Evolutionary conservation across 129 eudicot genomes (phyloP), one percentile per base, ranked within the genome.

Genomic region (Pittosporum tobira): DNA sequence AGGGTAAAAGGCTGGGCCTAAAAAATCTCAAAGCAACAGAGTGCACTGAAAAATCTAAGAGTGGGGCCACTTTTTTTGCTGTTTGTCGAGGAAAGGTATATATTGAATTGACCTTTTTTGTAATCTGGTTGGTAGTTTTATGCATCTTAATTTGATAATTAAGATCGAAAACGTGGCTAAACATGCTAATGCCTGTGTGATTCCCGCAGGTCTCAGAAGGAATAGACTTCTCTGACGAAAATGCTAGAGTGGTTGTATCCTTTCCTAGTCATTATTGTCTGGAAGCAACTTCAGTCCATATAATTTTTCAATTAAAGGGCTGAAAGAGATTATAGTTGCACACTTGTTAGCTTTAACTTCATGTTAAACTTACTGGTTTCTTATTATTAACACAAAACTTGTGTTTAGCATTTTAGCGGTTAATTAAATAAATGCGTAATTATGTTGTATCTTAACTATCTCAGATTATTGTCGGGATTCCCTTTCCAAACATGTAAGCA

Each of bases 81-180:
- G 98, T 91, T 59, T 86, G 94, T 82, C 85, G 94, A 73, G 98
- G 98, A 70, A 91, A 91, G 96, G 98, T 87, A 84, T 31, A n/a
- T n/a, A 36, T 62, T 12, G 37, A 42, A 25, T 3, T 60, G 50
- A 67, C 30, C 29, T 42, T 36, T 9, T 51, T 59, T 57, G 38
- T 56, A 57, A 28, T 42, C 19, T 58, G 42, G 23, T 45, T 46
- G 21, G n/a, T n/a, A 34, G 40, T 36, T 38, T 21, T 46, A 37
- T 16, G 20, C 20, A 21, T 13, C 31, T 22, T 37, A 59, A 38
- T 25, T 4, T 14, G 28, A 22, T 22, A 1, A 38, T 23, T 58
- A 36, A 18, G 14, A 37, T 59, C 38, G 14, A 22, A 22, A 40
- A 59, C 29, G 22, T 31, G 20, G 14, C 25, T 40, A n/a, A 1